Conservation (phyloP, 441 rosid genomes). For the Biscutella auriculata region DNA sequence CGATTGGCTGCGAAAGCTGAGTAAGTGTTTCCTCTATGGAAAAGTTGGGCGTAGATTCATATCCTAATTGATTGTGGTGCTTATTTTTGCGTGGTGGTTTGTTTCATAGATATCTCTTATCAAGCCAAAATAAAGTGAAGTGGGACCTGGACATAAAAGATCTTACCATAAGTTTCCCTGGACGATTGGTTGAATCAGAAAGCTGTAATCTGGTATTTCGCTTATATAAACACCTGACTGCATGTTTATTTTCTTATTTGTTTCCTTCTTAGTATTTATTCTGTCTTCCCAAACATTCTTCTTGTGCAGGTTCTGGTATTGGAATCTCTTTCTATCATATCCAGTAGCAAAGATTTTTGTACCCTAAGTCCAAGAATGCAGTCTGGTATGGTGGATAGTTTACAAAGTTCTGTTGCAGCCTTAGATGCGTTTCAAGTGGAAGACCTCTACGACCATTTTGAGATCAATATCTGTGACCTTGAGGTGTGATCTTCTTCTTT, state of each 20-base stretch:
- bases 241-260: not conserved
- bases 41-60: constrained; percentile 1
- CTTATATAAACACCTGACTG: constrained; percentile 2
- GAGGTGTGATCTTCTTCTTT: constrained; percentile 35
- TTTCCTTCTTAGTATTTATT: not conserved
- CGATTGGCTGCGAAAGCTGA: constrained; percentile 65
- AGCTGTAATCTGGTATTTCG: constrained; percentile 53
- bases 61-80: not conserved
- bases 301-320: constrained; percentile 46
- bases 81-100: constrained; percentile 6
- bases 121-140: constrained; percentile 43
- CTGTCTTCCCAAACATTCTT: constrained; percentile 8
- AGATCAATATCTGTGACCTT: constrained; percentile 41
- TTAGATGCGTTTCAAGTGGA: constrained; percentile 30
- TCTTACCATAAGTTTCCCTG: constrained; percentile 43
- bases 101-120: constrained; percentile 55
- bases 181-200: constrained; percentile 35
- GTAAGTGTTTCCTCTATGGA: constrained; percentile 37
- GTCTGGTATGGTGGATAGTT: constrained; percentile 22
- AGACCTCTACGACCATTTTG: constrained; percentile 50
- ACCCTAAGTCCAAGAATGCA: constrained; percentile 28
- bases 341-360: constrained; percentile 28
- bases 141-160: constrained; percentile 55
- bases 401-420: constrained; percentile 25
- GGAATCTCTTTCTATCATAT: constrained; percentile 37